Evolutionary conservation across 371 early-diverging fungal species (phyloP).

Genomic region (Rozella allomycis): DNA sequence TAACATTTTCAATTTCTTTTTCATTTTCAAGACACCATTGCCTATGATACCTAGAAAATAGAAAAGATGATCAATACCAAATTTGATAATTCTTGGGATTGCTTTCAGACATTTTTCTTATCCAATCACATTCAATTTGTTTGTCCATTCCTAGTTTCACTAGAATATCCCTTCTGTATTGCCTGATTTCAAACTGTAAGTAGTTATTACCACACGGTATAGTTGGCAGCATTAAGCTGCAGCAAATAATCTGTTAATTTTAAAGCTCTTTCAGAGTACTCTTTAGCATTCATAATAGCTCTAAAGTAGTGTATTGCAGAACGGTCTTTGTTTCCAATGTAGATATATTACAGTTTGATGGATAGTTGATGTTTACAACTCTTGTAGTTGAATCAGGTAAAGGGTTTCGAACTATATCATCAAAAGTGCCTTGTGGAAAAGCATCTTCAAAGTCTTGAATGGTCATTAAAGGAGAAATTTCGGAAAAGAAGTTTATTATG

Average conservation of each 20-base stretch:
- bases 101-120: conserved; percentile 38
- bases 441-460: too few relatives aligned
- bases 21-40: conserved; percentile 48
- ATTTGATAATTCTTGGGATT: conserved; percentile 85
- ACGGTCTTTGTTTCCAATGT: too few relatives aligned
- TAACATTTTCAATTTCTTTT: conserved; percentile 23
- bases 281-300: conserved; percentile 42
- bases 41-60: conserved; percentile 50
- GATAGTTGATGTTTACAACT: too few relatives aligned
- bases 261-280: conserved; percentile 54
- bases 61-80: conserved; percentile 26
- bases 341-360: too few relatives aligned
- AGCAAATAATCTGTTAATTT: conserved; percentile 56
- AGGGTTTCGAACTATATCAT: too few relatives aligned
- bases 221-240: conserved; percentile 67
- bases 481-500: too few relatives aligned
- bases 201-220: conserved; percentile 62
- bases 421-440: too few relatives aligned
- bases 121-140: conserved; percentile 45
- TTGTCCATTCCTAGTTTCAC: conserved; percentile 37
- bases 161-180: conserved; percentile 58
- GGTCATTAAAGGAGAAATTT: too few relatives aligned
- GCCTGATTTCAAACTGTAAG: conserved; percentile 21
- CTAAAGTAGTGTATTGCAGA: conserved; percentile 75
- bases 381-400: too few relatives aligned